Base-by-base conservation (phyloP, 495 filamentous ascomycete species). In the Hypomontagnella monticulosa region DNA sequence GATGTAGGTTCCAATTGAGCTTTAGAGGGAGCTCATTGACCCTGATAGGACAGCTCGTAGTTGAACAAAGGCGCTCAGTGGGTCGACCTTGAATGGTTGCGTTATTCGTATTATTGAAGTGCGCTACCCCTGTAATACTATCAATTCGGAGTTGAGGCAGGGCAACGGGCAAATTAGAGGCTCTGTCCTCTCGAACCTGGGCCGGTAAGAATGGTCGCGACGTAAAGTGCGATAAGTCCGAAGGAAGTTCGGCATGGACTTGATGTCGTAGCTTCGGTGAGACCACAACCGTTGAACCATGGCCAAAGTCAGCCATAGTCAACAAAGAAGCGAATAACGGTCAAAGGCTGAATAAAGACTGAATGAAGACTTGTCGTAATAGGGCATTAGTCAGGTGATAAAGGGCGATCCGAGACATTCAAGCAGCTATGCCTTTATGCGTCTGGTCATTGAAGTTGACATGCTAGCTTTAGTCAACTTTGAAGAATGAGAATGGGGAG, bases 371-470 rank as follows among this genome's bases (percentile, higher is more conserved):
- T 52, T 54, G 66, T 60, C 60, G 66, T 69, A 63, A 69, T 69
- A 69, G 60, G 66, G 57, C 49, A 60, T 47, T 14, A 60, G 66
- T 69, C 60, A 69, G 59, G 66, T 63, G 66, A 69, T 63, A 49
- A 51, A 19, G 36, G 36, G 37, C 19, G 59, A 58, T 63, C 65
- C 63, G 55, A 69, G 66, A 69, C 66, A 69, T 69, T 51, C 50
- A 63, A 63, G 66, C 66, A 69, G 56, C 66, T 60, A 69, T 69
- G 66, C 59, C 59, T 63, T 53, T 63, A 60, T 69, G 66, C 66
- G 60, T 63, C 66, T 60, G 59, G 49, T 69, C 23, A 37, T 40
- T 60, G 50, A 63, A 52, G 54, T 44, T 42, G 37, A 55, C 50
- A 49, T 49, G 43, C 48, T 54, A 44, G 60, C 20, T 69, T 33